A percentile compares a stretch with the other conserved stretches of the same genome.
These are phyloP conservation scores for Amanita molliuscula DNA, from an alignment of 768 basidiomycete genomes.

Conservation along the genomic window DNA sequence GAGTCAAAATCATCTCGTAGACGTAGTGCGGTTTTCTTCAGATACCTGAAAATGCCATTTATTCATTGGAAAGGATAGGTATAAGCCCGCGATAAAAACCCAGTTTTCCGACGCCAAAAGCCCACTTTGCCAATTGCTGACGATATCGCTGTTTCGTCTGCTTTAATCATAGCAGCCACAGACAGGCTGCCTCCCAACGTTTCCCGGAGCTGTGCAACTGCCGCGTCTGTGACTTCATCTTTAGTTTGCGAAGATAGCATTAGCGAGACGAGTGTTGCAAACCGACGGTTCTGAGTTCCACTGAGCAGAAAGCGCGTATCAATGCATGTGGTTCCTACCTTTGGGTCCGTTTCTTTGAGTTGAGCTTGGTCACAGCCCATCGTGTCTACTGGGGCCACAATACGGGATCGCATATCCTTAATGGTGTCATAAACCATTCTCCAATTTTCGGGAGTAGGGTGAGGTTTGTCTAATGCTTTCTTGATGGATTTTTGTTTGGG, in stretches of 20 bases:
- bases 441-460: conserved; percentile 63
- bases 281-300: conserved; percentile 56
- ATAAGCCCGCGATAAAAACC: conserved; percentile 30
- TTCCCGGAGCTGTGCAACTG: conserved; percentile 60
- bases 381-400: conserved; percentile 82
- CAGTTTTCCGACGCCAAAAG: conserved; percentile 84
- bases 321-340: conserved; percentile 27
- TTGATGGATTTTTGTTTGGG: conserved; percentile 40
- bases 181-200: conserved; percentile 75
- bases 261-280: conserved; percentile 79
- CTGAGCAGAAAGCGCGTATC: background rate
- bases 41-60: conserved; percentile 37
- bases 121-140: conserved; percentile 84
- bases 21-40: conserved; percentile 61
- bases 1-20: conserved; percentile 65
- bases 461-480: conserved; percentile 44
- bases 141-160: conserved; percentile 52
- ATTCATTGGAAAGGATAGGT: background rate
- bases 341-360: conserved; percentile 49
- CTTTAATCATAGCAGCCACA: conserved; percentile 55
- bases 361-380: conserved; percentile 82
- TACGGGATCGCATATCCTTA: conserved; percentile 61
- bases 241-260: conserved; percentile 97
- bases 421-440: conserved; percentile 60
- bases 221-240: conserved; percentile 78